Evolutionary conservation across 1,284 basidiomycete genomes (phyloP), one percentile per base, ranked within the genome.

Genomic region (Trichosporon sp.): DNA sequence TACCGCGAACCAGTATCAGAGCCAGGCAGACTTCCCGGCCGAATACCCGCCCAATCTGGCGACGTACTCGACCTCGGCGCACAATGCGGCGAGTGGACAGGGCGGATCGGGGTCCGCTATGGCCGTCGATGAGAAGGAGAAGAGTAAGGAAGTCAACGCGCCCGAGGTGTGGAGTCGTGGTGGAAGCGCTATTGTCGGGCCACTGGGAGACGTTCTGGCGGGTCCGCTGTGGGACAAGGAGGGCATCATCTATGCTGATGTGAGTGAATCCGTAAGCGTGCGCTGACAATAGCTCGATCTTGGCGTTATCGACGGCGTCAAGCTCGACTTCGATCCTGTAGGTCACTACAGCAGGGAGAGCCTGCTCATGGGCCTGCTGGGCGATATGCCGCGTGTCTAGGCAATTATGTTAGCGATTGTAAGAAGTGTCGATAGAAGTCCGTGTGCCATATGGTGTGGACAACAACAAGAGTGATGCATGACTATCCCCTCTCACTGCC

Each of bases 341-440:
- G 91, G 91, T 16, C 90, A 91, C 81, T 91, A 92, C 80, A 86
- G 89, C 1, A 80, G 91, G 71, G 86, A 88, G 48, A 90, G 91
- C 56, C 73, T 85, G 26, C 71, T 85, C 43, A 69, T 74, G 63
- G 73, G 65, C 6, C 66, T 74, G 40, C 68, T 74, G 12, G 65
- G 32, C 31, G 59, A 43, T 35, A 63, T 63, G 59, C 59, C 59
- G 8, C 31, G 59, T 35, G 59, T 37, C 31, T 63, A 35, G 7
- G 32, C 19, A 7, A 31, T 16, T 5, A 8, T 10, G 63, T 32
- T 31, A 61, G 56, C 4, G 12, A 3, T 11, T 10, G 8, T 5
- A 65, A 19, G 37, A 16, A 11, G 19, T 10, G n/a, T 10, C n/a
- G 31, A 10, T 65, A 16, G 35, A 16, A 10, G n/a, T 19, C 12